Percentiles rank a stretch among this genome's conserved stretches.
Evolutionary conservation across 2,329 filamentous ascomycete species (phyloP).

Genomic region (Penicillium sp.): DNA sequence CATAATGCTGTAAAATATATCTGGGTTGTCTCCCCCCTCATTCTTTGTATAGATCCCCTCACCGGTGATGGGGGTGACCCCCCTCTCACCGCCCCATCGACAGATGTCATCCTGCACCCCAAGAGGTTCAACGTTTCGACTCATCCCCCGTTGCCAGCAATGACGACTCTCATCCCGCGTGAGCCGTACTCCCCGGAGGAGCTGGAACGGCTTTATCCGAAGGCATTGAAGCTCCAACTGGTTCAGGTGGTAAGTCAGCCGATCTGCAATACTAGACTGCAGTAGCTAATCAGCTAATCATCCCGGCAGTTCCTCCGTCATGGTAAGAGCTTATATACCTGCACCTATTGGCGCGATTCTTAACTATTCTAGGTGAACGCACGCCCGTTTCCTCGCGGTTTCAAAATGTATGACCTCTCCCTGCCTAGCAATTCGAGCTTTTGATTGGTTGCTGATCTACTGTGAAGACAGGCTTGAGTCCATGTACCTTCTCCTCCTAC

Average conservation of each 20-base stretch:
- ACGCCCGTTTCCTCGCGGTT: constrained; percentile 88
- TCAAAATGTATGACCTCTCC: constrained; percentile 59
- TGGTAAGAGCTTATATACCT: constrained; percentile 52
- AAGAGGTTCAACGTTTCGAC: constrained; percentile 5
- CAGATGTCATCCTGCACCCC: constrained; percentile 8
- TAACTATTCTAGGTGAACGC: constrained; percentile 58
- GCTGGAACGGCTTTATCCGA: constrained; percentile 77
- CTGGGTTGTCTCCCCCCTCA: neutral
- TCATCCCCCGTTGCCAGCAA: constrained; percentile 40
- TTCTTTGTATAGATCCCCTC: neutral
- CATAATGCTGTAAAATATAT: neutral
- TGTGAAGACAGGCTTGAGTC: constrained; percentile 49
- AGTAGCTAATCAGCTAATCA: constrained; percentile 13
- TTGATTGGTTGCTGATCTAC: constrained; percentile 7
- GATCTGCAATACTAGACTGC: neutral
- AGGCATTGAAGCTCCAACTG: constrained; percentile 75
- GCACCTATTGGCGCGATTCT: neutral
- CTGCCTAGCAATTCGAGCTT: neutral
- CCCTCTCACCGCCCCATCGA: constrained; percentile 21
- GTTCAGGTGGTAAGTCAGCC: constrained; percentile 70
- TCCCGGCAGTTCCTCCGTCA: constrained; percentile 64
- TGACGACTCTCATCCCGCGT: constrained; percentile 77
- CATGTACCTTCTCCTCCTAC: constrained; percentile 40
- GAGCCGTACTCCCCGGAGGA: constrained; percentile 78
- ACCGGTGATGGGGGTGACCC: neutral